Conservation (phyloP, 345 rosid species). For the Citrus inodora region DNA sequence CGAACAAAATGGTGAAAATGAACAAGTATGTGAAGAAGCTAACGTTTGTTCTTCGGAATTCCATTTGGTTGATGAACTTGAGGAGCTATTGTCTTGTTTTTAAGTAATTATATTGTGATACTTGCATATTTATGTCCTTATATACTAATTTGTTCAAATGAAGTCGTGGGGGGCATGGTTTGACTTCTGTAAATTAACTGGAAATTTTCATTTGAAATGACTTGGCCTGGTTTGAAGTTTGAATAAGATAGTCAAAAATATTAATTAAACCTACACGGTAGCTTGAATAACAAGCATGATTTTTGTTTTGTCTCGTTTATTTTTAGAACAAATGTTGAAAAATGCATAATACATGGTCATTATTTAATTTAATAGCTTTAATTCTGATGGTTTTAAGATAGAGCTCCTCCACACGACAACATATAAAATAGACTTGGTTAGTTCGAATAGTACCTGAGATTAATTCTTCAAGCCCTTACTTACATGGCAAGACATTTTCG, state of each 20-base stretch:
- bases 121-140: not conserved
- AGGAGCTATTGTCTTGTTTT: not conserved
- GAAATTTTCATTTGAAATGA: not conserved
- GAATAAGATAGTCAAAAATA: not conserved
- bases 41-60: not conserved
- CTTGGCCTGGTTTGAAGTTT: not conserved
- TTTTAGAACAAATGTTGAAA: not conserved
- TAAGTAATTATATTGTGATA: not conserved
- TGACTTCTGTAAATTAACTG: not conserved
- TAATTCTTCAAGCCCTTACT: too few relatives aligned
- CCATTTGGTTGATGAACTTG: not conserved
- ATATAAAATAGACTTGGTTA: too few relatives aligned
- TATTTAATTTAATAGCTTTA: too few relatives aligned
- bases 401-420: not conserved
- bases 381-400: not conserved
- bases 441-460: too few relatives aligned
- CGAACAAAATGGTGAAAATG: conserved; percentile 9
- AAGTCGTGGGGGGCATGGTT: not conserved
- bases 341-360: not conserved
- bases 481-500: too few relatives aligned
- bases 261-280: not conserved
- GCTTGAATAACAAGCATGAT: not conserved
- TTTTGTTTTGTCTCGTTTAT: not conserved
- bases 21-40: not conserved
- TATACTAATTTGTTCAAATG: not conserved